phyloP scores from a whole-genome alignment of 2,329 filamentous ascomycete genomes.

The Colletotrichum sp. region DNA sequence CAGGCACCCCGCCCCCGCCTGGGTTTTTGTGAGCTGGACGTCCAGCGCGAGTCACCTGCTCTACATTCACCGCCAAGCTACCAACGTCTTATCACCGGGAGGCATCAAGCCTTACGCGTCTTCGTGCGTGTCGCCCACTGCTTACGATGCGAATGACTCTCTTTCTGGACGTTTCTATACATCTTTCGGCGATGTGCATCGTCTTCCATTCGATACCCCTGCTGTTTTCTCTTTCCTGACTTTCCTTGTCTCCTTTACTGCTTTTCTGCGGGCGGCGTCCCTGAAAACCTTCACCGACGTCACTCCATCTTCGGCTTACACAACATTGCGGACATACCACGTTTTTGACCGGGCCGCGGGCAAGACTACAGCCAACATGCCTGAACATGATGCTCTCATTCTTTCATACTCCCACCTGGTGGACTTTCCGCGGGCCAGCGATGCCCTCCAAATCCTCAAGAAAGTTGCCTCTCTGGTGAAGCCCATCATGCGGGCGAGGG shows the following conservation, averaged over 20 bases:
- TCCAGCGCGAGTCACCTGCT: not conserved
- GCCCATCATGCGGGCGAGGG: conserved; percentile 88
- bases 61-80: not conserved
- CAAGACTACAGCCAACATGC: conserved; percentile 30
- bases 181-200: not conserved
- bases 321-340: not conserved
- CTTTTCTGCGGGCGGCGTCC: not conserved
- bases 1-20: not conserved
- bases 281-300: not conserved
- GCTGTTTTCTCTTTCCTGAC: not conserved
- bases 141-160: not conserved
- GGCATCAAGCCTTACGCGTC: conserved; percentile 18
- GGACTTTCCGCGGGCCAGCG: conserved; percentile 49
- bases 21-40: not conserved
- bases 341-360: not conserved
- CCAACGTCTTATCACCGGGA: not conserved
- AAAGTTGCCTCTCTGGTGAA: conserved; percentile 90
- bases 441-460: conserved; percentile 68
- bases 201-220: not conserved
- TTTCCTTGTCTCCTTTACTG: not conserved
- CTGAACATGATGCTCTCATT: conserved; percentile 50
- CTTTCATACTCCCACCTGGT: conserved; percentile 54
- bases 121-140: conserved; percentile 8
- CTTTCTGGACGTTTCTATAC: not conserved
- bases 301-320: not conserved